Percentiles rank a stretch among this genome's conserved stretches.
These are phyloP conservation scores for Chionographis japonica DNA, from an alignment of 106 monocot species.

Conservation along the genomic window DNA sequence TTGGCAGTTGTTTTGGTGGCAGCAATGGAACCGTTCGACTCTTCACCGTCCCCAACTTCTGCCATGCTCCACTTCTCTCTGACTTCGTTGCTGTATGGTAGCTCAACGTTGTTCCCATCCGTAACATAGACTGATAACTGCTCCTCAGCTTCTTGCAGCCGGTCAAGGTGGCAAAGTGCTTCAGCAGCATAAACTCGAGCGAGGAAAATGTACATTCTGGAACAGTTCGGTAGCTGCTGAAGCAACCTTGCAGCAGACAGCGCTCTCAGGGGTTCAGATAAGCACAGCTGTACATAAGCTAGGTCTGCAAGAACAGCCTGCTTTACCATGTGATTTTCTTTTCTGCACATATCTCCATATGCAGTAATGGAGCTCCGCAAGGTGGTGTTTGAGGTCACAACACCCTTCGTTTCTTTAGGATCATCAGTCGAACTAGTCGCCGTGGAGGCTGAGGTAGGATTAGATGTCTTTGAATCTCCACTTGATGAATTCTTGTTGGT, in stretches of 20 bases:
- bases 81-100: conserved; percentile 66
- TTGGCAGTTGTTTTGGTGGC: not conserved
- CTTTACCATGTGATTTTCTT: conserved; percentile 58
- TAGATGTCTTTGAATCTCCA: conserved; percentile 37
- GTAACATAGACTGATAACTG: conserved; percentile 46
- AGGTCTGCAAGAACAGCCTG: conserved; percentile 69
- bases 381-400: conserved; percentile 17
- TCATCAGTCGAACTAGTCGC: conserved; percentile 30
- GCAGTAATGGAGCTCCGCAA: conserved; percentile 44
- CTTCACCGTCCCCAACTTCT: conserved; percentile 49
- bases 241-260: conserved; percentile 48
- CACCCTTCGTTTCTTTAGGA: conserved; percentile 44
- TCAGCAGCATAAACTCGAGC: conserved; percentile 82
- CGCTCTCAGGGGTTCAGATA: conserved; percentile 59
- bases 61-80: conserved; percentile 37
- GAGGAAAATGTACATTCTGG: conserved; percentile 63
- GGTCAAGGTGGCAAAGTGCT: conserved; percentile 72
- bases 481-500: conserved; percentile 14
- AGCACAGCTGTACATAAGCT: conserved; percentile 69
- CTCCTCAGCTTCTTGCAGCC: conserved; percentile 70
- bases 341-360: conserved; percentile 51
- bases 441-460: conserved; percentile 4
- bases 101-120: conserved; percentile 20
- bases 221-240: conserved; percentile 52
- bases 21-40: conserved; percentile 15